Evolutionary conservation across 257 asterid species (phyloP).

Genomic region (Solanum ossicruentum): DNA sequence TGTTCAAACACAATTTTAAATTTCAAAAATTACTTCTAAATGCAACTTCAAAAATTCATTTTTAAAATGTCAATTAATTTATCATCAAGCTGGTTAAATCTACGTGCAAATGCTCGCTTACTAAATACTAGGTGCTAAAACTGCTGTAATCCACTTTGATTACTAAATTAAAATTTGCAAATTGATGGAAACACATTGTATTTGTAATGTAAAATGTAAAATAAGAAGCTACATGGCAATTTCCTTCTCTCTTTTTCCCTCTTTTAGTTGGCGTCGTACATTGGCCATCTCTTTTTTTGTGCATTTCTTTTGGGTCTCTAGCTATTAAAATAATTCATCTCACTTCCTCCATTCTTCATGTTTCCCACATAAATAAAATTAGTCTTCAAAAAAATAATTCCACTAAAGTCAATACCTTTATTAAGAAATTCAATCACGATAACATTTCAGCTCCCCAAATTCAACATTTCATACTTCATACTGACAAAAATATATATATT

Average conservation of each 20-base stretch:
- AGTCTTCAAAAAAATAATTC: neutral
- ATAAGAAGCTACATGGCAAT: neutral
- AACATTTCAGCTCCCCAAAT: neutral
- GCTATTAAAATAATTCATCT: neutral
- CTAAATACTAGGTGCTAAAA: neutral
- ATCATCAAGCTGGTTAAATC: neutral
- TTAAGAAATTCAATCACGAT: neutral
- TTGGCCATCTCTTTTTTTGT: neutral
- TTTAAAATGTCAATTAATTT: no score
- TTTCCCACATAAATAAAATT: neutral
- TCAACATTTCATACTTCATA: neutral
- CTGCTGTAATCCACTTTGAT: neutral
- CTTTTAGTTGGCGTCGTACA: neutral
- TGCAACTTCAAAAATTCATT: neutral
- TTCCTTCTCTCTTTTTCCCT: neutral
- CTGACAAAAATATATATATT: neutral
- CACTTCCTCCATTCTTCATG: neutral
- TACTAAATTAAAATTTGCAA: neutral
- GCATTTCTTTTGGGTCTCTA: neutral
- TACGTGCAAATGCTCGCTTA: neutral
- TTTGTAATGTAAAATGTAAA: neutral
- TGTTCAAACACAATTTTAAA: neutral
- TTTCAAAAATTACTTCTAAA: neutral
- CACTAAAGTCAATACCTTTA: neutral
- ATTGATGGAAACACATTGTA: neutral